These are phyloP conservation scores for Mycotypha africana DNA, from an alignment of 371 early-diverging fungal genomes.

Conservation along the genomic window DNA sequence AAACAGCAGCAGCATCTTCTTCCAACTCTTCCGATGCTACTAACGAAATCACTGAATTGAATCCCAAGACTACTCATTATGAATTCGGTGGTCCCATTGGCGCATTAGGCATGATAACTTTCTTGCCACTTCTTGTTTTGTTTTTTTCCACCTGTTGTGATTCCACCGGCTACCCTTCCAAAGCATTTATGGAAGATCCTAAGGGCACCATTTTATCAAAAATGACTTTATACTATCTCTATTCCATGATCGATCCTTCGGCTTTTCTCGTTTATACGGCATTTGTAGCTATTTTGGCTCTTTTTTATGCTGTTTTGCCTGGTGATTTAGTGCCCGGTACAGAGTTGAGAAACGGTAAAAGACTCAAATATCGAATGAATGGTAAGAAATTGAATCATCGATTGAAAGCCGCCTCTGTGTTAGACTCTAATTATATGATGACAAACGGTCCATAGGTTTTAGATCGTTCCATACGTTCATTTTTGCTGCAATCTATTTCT, in stretches of 20 bases:
- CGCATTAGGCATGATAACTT: constrained; percentile 56
- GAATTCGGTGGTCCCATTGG: constrained; percentile 87
- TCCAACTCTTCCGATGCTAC: neutral
- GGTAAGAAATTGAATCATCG: constrained; percentile 41
- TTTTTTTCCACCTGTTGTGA: constrained; percentile 39
- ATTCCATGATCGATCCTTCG: constrained; percentile 28
- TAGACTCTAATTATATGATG: no score
- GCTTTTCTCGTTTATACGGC: constrained; percentile 59
- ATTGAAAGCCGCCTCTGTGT: no score
- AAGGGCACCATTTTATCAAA: constrained; percentile 11
- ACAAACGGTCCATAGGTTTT: constrained; percentile 16
- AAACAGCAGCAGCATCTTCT: no score
- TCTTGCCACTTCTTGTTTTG: constrained; percentile 56
- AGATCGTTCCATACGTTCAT: constrained; percentile 53
- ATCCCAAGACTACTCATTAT: constrained; percentile 54
- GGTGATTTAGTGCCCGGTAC: constrained; percentile 66
- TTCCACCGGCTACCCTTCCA: constrained; percentile 35
- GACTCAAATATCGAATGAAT: constrained; percentile 70
- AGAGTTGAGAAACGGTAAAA: constrained; percentile 57
- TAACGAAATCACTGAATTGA: constrained; percentile 17
- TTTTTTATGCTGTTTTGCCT: constrained; percentile 63
- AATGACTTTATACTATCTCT: constrained; percentile 15
- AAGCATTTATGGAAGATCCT: constrained; percentile 20
- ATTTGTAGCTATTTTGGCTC: constrained; percentile 68
- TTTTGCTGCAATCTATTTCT: constrained; percentile 37